Conservation (phyloP, 192 early-diverging fungal genomes). For the Mortierella hygrophila region DNA sequence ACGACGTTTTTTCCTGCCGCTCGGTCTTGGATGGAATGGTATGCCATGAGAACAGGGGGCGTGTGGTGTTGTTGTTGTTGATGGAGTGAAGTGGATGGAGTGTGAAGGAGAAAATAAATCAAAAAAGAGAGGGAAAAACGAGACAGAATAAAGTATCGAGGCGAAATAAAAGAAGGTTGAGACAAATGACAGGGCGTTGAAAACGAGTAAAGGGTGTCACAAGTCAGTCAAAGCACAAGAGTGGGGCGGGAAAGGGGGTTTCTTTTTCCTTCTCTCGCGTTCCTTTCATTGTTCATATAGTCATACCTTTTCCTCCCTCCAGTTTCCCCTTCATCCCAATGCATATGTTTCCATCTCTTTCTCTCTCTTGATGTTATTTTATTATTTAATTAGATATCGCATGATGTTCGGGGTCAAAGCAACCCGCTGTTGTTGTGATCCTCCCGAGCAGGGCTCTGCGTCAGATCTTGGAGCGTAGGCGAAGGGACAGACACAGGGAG, state of each 20-base stretch:
- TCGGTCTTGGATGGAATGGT: conserved; percentile 33
- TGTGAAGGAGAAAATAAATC: background rate
- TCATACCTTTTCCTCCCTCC: background rate
- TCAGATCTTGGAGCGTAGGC: background rate
- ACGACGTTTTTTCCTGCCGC: conserved; percentile 25
- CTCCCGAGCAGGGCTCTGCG: background rate
- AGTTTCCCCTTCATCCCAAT: background rate
- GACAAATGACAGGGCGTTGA: background rate
- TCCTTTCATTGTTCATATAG: background rate
- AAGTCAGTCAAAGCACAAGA: background rate
- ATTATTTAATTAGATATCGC: background rate
- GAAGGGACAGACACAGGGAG: background rate
- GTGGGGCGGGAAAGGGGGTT: background rate
- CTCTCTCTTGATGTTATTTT: background rate
- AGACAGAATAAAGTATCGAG: no score
- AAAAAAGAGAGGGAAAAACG: background rate
- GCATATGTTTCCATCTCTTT: background rate
- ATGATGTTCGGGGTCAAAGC: conserved; percentile 5
- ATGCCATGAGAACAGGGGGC: conserved; percentile 20
- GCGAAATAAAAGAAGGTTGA: background rate
- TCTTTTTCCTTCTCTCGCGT: background rate
- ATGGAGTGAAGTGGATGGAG: background rate
- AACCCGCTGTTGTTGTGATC: background rate
- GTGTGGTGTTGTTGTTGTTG: background rate
- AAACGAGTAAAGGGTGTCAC: no score